Conservation (phyloP, 768 basidiomycete genomes). For the Boletus sp. region DNA sequence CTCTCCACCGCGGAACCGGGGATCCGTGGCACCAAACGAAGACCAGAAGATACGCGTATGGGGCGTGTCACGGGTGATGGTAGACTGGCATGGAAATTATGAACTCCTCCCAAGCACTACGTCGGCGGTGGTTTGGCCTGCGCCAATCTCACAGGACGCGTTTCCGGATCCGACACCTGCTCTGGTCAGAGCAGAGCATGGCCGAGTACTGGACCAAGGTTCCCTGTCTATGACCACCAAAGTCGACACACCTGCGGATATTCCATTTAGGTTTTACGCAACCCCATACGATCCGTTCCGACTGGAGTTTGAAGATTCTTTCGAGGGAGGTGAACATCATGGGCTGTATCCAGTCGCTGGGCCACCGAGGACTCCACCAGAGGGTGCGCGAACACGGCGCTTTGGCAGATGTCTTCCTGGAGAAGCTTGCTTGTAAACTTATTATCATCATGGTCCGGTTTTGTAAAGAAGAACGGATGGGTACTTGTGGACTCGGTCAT, state of each 20-base stretch:
- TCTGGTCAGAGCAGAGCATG: neutral
- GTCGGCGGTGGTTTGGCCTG: neutral
- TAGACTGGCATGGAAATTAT: constrained; percentile 22
- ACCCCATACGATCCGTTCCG: constrained; percentile 24
- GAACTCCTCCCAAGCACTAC: constrained; percentile 13
- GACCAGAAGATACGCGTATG: neutral
- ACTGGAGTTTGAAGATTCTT: constrained; percentile 12
- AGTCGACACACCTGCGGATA: neutral
- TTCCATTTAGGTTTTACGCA: constrained; percentile 1
- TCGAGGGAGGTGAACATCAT: neutral
- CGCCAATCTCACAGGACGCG: constrained; percentile 18
- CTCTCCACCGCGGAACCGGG: neutral
- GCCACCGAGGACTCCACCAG: constrained; percentile 1
- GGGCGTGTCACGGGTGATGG: constrained; percentile 4
- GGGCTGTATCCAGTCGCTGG: constrained; percentile 9
- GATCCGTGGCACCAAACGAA: neutral
- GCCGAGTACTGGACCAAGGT: neutral
- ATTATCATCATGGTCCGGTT: neutral
- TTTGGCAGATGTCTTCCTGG: constrained; percentile 17
- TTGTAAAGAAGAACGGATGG: no score
- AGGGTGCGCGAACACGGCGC: constrained; percentile 11
- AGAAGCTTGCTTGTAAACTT: constrained; percentile 15
- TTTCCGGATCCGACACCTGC: constrained; percentile 24
- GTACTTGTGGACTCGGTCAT: neutral
- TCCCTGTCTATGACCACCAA: neutral